Conservation (phyloP, 1,139 yeast species). For the Protomyces gravidus region DNA sequence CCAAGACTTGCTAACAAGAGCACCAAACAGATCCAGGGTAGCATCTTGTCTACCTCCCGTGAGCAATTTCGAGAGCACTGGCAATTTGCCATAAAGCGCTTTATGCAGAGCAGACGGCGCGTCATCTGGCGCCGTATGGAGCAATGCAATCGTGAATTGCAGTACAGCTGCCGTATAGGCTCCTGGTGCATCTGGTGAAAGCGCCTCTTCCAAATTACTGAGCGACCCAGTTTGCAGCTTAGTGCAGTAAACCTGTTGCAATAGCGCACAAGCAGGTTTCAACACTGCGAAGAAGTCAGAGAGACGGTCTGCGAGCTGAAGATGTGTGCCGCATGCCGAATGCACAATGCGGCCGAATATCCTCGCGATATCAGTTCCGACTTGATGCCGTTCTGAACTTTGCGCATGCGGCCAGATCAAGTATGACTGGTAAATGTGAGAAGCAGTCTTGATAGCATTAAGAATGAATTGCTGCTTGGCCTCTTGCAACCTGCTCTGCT, state of each 20-base stretch:
- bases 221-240: not conserved
- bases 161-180: not conserved
- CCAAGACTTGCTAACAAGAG: not conserved
- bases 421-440: not conserved
- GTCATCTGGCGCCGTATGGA: not conserved
- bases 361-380: not conserved
- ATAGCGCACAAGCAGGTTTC: not conserved
- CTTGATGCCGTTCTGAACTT: not conserved
- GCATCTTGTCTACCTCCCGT: not conserved
- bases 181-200: not conserved
- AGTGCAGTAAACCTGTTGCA: not conserved
- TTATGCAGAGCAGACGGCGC: not conserved
- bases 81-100: not conserved
- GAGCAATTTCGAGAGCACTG: not conserved
- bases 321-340: not conserved
- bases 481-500: not conserved
- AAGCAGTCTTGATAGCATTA: not conserved
- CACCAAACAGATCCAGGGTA: not conserved
- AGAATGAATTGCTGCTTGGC: not conserved
- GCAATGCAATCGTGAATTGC: not conserved
- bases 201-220: not conserved
- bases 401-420: not conserved
- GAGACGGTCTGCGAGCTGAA: not conserved
- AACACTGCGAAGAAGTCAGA: not conserved
- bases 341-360: not conserved